Percentiles rank a stretch among this genome's conserved stretches.
phyloP scores from a whole-genome alignment of 2,329 filamentous ascomycete species.

The Fusarium liriodendri region DNA sequence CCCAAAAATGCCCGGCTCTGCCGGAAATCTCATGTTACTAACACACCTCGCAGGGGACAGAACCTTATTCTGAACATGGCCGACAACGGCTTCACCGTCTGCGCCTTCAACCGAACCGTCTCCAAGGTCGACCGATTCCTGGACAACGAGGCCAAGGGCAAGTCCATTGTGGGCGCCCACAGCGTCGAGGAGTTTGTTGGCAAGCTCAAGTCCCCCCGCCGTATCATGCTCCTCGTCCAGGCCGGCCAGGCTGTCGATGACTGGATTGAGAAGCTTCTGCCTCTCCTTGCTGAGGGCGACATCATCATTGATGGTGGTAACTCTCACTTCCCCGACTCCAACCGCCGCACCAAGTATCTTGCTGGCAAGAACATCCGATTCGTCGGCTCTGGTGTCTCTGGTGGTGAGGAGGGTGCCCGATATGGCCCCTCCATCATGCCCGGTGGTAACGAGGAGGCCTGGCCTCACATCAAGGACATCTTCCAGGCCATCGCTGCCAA shows the following conservation, averaged over 20 bases:
- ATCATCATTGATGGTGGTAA: constrained; percentile 99
- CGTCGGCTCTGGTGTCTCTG: constrained; percentile 96
- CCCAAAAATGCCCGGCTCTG: constrained; percentile 11
- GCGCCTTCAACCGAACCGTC: constrained; percentile 98
- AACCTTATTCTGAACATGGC: constrained; percentile 92
- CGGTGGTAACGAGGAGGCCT: constrained; percentile 97
- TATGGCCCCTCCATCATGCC: constrained; percentile 99
- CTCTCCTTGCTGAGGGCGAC: constrained; percentile 81
- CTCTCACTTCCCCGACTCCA: constrained; percentile 99
- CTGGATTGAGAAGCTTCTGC: constrained; percentile 96
- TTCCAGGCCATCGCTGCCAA: constrained; percentile 98
- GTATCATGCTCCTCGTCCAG: constrained; percentile 99
- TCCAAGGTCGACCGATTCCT: constrained; percentile 97
- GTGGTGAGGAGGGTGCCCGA: constrained; percentile 98
- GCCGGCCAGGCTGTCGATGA: constrained; percentile 97
- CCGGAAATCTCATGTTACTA: constrained; percentile 26
- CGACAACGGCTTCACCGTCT: constrained; percentile 94
- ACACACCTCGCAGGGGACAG: constrained; percentile 67
- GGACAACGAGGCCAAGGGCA: constrained; percentile 92
- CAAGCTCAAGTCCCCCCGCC: constrained; percentile 97
- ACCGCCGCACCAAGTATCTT: constrained; percentile 95
- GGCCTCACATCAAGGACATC: constrained; percentile 98
- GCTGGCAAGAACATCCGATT: constrained; percentile 89
- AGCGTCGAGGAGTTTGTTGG: constrained; percentile 92
- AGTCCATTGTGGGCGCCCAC: constrained; percentile 94